Evolutionary conservation across 805 yeast species (phyloP).

Genomic region (Candida cerambycidarum): DNA sequence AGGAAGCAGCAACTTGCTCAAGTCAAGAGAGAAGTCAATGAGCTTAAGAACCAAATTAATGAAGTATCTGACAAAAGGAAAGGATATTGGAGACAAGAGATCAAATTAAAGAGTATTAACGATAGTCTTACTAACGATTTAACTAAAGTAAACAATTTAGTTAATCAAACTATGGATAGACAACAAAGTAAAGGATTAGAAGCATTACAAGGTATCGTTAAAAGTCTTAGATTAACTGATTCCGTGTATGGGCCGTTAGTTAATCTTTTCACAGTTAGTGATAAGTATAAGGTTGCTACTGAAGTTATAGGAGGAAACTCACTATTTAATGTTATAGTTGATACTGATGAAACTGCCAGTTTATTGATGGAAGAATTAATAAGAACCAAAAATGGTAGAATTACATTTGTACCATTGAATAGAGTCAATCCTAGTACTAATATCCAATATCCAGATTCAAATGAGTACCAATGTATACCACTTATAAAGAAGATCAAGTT

Average conservation of each 20-base stretch:
- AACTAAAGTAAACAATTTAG: conserved; percentile 54
- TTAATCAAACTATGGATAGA: conserved; percentile 75
- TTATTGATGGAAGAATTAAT: conserved; percentile 72
- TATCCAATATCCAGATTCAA: conserved; percentile 57
- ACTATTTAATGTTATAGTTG: conserved; percentile 86
- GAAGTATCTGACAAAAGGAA: conserved; percentile 66
- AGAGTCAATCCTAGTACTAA: conserved; percentile 39
- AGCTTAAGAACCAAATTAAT: conserved; percentile 43
- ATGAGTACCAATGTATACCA: conserved; percentile 66
- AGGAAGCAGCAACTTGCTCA: conserved; percentile 11
- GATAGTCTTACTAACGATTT: conserved; percentile 58
- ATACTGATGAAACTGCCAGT: conserved; percentile 80
- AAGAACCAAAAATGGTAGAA: conserved; percentile 73
- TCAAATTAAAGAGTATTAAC: conserved; percentile 55
- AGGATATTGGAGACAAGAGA: conserved; percentile 75
- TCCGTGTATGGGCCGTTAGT: conserved; percentile 81
- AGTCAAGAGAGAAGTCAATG: conserved; percentile 37
- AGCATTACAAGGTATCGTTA: conserved; percentile 64
- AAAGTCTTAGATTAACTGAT: conserved; percentile 53
- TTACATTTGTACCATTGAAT: conserved; percentile 88
- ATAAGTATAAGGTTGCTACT: conserved; percentile 79
- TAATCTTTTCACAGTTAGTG: conserved; percentile 76
- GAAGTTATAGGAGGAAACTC: conserved; percentile 89
- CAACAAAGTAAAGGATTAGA: conserved; percentile 66
- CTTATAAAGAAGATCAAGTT: conserved; percentile 70